These are phyloP conservation scores for Rhododendron mucronatum DNA, from an alignment of 148 eudicot species.

Conservation along the genomic window DNA sequence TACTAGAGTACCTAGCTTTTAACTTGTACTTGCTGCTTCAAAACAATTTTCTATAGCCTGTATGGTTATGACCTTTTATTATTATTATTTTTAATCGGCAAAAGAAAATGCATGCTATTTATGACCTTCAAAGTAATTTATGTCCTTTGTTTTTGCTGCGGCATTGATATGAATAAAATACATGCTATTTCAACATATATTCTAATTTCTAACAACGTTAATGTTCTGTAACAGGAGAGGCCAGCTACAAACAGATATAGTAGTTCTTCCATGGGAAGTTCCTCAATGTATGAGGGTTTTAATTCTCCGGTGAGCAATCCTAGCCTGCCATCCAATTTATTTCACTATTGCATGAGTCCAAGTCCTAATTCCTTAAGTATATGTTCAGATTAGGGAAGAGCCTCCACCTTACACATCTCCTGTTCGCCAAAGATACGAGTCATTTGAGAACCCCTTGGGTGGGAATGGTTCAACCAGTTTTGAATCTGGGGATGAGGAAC, in stretches of 20 bases:
- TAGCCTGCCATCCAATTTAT: not conserved
- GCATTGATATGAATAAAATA: not conserved
- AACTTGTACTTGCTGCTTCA: not conserved
- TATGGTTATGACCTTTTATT: not conserved
- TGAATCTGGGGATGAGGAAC: constrained; percentile 67
- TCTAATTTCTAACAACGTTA: not conserved
- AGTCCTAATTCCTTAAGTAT: constrained; percentile 21
- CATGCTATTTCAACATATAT: not conserved
- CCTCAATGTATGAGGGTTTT: constrained; percentile 50
- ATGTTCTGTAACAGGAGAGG: constrained; percentile 47
- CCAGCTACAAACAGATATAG: constrained; percentile 47
- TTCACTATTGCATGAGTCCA: not conserved
- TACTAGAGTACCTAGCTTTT: not conserved
- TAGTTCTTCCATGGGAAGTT: constrained; percentile 39
- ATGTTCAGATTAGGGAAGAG: constrained; percentile 84
- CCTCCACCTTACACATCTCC: constrained; percentile 81
- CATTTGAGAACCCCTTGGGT: constrained; percentile 92
- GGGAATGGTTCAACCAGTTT: constrained; percentile 64
- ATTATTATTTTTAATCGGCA: too few relatives aligned
- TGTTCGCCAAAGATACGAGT: constrained; percentile 54
- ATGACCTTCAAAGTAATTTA: not conserved
- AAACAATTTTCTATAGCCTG: not conserved
- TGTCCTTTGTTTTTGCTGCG: not conserved
- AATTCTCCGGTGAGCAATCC: constrained; percentile 65
- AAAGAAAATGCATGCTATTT: too few relatives aligned